phyloP scores from a whole-genome alignment of 1,284 basidiomycete species.

The Schizophyllum amplum region DNA sequence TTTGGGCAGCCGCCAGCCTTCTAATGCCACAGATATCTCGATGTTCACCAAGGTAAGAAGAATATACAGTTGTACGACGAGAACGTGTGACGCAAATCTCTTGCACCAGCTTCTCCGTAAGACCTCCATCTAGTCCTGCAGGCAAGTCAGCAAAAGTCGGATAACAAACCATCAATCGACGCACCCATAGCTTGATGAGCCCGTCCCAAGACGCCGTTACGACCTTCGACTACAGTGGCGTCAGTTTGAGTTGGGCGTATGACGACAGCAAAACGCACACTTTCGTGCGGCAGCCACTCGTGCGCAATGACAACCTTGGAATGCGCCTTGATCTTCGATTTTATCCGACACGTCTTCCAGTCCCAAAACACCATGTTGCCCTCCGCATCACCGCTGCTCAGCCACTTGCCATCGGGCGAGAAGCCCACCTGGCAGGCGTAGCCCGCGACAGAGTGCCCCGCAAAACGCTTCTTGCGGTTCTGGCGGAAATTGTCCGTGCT shows the following conservation, averaged over 20 bases:
- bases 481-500: constrained; percentile 96
- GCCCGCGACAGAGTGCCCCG: constrained; percentile 92
- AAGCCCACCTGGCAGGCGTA: constrained; percentile 97
- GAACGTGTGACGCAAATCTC: not conserved
- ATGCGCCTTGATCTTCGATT: constrained; percentile 84
- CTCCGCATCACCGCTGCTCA: constrained; percentile 91
- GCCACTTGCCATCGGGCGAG: constrained; percentile 96
- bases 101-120: not conserved
- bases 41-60: too few species aligned
- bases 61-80: too few species aligned
- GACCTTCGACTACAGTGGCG: constrained; percentile 70
- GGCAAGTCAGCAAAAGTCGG: not conserved
- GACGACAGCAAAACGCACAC: constrained; percentile 49
- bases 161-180: constrained; percentile 13
- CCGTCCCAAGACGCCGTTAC: constrained; percentile 97
- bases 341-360: constrained; percentile 96
- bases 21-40: too few species aligned
- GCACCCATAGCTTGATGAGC: constrained; percentile 90
- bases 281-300: constrained; percentile 97
- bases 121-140: constrained; percentile 25
- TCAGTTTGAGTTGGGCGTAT: constrained; percentile 7
- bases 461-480: constrained; percentile 97
- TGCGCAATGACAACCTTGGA: constrained; percentile 95
- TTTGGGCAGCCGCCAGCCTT: not conserved
- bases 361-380: constrained; percentile 99